Evolutionary conservation across 2,329 filamentous ascomycete species (phyloP), one percentile per base, ranked within the genome.

Genomic region (Epicoccum sorghinum): DNA sequence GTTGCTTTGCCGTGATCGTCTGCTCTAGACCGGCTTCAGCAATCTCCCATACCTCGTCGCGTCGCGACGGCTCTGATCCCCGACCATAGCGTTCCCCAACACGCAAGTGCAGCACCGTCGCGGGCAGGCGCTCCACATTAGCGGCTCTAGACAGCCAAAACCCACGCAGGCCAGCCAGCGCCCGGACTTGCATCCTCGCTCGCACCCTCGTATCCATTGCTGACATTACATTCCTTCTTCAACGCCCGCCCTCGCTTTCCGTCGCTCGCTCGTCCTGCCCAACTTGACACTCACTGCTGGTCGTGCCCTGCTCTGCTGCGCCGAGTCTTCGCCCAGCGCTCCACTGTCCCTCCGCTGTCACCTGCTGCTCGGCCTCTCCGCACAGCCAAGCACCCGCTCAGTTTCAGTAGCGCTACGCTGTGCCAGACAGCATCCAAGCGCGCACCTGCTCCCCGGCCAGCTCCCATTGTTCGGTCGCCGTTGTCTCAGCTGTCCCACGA

Each of bases 401-500:
- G 50, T 48, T 48, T 54, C 51, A 54, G 45, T 38, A 44, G 50
- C 43, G 42, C 47, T 33, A 27, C 27, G 42, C 38, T 33, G 35
- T 25, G 48, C 41, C 48, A 39, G 35, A 13, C 35, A 27, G 30
- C 27, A 25, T 40, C 39, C 32, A 49, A 46, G 29, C 29, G 22
- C 51, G 36, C 41, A 33, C 51, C 39, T 29, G 39, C 25, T 24
- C 39, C 25, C 35, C 32, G 13, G 32, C 32, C 39, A 29, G 24
- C 39, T 29, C 23, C 39, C 4, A 32, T 30, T 52, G 42, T 23
- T 40, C 18, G 32, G 64, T 61, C 70, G 68, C 64, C 67, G 64
- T 57, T 29, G 45, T 46, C 70, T 71, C 68, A 70, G 65, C 58
- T 41, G 40, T 48, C 39, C 39, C 35, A 46, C 25, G 36, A 39